phyloP scores from a whole-genome alignment of 352 stramenopile genomes.

The Globisporangium spinosum region DNA sequence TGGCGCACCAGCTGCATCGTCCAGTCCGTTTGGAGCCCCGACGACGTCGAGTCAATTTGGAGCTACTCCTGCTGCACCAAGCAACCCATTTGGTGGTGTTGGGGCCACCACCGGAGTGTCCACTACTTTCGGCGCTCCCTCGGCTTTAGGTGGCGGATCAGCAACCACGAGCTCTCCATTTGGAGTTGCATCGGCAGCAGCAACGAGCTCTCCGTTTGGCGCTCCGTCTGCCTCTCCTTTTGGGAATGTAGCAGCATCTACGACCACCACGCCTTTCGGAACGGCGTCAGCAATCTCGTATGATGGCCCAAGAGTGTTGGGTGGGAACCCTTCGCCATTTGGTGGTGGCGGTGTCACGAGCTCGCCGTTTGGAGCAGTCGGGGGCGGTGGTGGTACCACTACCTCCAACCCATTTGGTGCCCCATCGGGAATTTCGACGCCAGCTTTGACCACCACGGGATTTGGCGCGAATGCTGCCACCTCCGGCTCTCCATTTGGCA shows the following conservation, averaged over 20 bases:
- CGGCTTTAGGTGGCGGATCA: neutral
- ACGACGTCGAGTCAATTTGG: too few species aligned
- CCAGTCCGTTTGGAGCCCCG: neutral
- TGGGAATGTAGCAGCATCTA: conserved; percentile 6
- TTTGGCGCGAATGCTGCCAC: too few species aligned
- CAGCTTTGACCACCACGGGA: neutral
- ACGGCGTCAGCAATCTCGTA: neutral
- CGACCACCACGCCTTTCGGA: neutral
- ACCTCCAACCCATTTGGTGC: neutral
- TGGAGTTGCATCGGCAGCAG: neutral
- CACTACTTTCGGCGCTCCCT: conserved; percentile 13
- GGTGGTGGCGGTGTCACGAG: conserved; percentile 1
- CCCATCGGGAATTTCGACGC: neutral
- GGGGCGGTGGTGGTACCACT: neutral
- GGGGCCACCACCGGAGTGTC: neutral
- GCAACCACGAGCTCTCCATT: conserved; percentile 1
- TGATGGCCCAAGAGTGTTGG: too few species aligned
- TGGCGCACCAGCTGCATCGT: conserved; percentile 2
- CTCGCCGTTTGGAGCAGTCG: conserved; percentile 1
- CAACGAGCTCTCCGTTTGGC: conserved; percentile 11
- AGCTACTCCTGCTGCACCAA: neutral
- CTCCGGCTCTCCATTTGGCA: conserved; percentile 10
- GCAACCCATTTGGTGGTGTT: conserved; percentile 6
- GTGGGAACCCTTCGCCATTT: neutral
- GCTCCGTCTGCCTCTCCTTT: conserved; percentile 19